Percentiles rank a stretch among this genome's conserved stretches.
phyloP scores from a whole-genome alignment of 1,284 basidiomycete species.

The Uromyces viciae-fabae region DNA sequence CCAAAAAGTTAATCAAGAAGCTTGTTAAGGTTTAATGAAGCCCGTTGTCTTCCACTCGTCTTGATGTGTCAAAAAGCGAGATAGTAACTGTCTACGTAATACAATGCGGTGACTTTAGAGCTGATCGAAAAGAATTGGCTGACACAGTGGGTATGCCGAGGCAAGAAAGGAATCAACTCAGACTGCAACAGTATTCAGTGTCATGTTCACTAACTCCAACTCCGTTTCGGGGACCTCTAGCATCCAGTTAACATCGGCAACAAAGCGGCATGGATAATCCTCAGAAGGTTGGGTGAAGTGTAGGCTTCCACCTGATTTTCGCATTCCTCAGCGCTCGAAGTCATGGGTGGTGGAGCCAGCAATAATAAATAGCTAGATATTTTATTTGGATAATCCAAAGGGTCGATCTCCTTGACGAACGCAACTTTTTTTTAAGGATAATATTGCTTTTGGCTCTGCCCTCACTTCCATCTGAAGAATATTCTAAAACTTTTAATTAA shows the following conservation, averaged over 20 bases:
- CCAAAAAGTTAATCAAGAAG: not conserved
- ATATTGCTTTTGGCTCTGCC: not conserved
- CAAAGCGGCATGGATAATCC: constrained; percentile 2
- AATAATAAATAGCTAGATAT: not conserved
- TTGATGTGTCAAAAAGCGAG: constrained; percentile 23
- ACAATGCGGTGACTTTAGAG: constrained; percentile 7
- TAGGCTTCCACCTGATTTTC: constrained; percentile 1
- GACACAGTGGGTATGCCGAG: constrained; percentile 19
- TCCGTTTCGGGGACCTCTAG: constrained; percentile 24
- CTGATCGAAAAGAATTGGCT: constrained; percentile 7
- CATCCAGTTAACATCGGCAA: constrained; percentile 19
- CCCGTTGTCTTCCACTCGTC: constrained; percentile 21
- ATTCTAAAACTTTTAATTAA: not conserved
- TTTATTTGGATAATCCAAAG: constrained; percentile 5
- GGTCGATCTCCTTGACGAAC: constrained; percentile 13
- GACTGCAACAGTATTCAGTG: constrained; percentile 22
- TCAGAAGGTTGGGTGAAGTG: constrained; percentile 18
- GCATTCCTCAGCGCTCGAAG: constrained; percentile 3
- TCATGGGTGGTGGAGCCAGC: not conserved
- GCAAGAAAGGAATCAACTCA: constrained; percentile 31
- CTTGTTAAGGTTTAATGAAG: not conserved
- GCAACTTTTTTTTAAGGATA: not conserved
- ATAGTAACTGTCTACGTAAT: constrained; percentile 13
- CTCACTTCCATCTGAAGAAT: not conserved
- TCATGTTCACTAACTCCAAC: constrained; percentile 28